phyloP scores from a whole-genome alignment of 371 early-diverging fungal genomes.

The Mucor plumbeus region DNA sequence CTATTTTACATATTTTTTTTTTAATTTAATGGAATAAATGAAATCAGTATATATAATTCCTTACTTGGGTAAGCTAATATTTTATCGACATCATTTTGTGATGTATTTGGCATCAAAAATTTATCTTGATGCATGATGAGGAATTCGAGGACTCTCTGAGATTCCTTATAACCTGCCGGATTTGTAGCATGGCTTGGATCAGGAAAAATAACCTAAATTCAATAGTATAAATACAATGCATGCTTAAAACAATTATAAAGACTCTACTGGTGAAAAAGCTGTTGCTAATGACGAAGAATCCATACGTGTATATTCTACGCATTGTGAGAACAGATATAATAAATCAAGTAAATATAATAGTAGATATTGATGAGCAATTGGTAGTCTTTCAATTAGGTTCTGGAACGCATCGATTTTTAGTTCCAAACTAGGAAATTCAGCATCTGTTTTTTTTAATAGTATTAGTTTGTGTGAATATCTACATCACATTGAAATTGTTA shows the following conservation, averaged over 20 bases:
- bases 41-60: background rate
- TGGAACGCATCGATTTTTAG: conserved; percentile 59
- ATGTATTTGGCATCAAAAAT: conserved; percentile 32
- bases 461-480: background rate
- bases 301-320: conserved; percentile 61
- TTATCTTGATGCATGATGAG: conserved; percentile 53
- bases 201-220: conserved; percentile 49
- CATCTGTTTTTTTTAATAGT: conserved; percentile 18
- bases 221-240: no score
- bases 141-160: conserved; percentile 62
- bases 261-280: conserved; percentile 64
- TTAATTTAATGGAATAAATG: no score
- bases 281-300: conserved; percentile 60
- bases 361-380: conserved; percentile 59
- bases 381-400: conserved; percentile 55
- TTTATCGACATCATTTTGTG: background rate
- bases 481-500: background rate
- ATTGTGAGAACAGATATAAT: conserved; percentile 55
- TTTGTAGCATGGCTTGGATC: conserved; percentile 62
- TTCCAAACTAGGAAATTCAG: conserved; percentile 42
- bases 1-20: background rate
- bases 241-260: background rate
- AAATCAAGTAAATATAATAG: conserved; percentile 66
- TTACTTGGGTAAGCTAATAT: conserved; percentile 6
- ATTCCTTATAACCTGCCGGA: conserved; percentile 62